A percentile compares a stretch with the other conserved stretches of the same genome.
Conservation (phyloP, 2,329 filamentous ascomycete species). For the Botrytis cinerea region DNA sequence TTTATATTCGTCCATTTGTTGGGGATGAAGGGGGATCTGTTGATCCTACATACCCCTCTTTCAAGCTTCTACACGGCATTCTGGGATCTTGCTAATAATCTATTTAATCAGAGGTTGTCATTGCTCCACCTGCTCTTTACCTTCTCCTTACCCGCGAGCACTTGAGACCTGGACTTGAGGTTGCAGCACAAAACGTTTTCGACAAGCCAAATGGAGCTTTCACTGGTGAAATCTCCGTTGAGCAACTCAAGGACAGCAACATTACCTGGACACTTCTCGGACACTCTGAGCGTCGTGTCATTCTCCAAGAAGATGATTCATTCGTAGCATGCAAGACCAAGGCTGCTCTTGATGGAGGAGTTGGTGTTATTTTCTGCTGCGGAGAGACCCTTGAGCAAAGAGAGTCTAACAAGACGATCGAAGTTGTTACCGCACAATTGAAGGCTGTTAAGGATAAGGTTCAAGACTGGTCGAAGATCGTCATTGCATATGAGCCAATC, state of each 20-base stretch:
- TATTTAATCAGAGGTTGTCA: slow-evolving; percentile 75
- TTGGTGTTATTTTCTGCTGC: slow-evolving; percentile 95
- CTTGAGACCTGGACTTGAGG: slow-evolving; percentile 73
- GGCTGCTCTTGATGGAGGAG: slow-evolving; percentile 80
- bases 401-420: slow-evolving; percentile 81
- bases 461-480: slow-evolving; percentile 88
- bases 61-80: not conserved
- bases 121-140: slow-evolving; percentile 88
- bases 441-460: slow-evolving; percentile 77
- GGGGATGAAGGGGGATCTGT: not conserved
- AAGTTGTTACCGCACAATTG: slow-evolving; percentile 83
- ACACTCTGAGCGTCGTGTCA: slow-evolving; percentile 91
- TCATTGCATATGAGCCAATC: slow-evolving; percentile 98
- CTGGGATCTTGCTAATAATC: not conserved
- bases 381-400: slow-evolving; percentile 94
- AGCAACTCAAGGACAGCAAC: slow-evolving; percentile 84
- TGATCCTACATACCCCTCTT: not conserved
- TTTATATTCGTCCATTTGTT: slow-evolving; percentile 5
- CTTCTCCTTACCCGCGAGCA: slow-evolving; percentile 82
- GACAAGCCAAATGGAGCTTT: slow-evolving; percentile 96
- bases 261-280: slow-evolving; percentile 91
- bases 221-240: slow-evolving; percentile 93
- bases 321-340: slow-evolving; percentile 94
- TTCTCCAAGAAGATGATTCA: slow-evolving; percentile 82
- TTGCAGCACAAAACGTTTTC: slow-evolving; percentile 95